Evolutionary conservation across 768 basidiomycete species (phyloP), one percentile per base, ranked within the genome.

Genomic region (Grammothele lineata): DNA sequence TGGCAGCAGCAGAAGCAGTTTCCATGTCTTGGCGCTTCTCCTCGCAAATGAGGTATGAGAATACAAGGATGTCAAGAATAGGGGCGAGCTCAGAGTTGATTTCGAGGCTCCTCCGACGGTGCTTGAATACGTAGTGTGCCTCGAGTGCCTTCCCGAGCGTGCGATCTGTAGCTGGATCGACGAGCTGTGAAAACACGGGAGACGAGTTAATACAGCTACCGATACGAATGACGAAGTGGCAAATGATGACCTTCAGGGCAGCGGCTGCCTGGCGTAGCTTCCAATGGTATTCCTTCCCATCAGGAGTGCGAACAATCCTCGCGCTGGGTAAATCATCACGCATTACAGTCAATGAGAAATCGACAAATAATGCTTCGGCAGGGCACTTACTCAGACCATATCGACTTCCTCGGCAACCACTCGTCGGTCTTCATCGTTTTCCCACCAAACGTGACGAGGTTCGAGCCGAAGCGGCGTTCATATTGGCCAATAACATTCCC

Each of bases 41-140:
- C 33, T 44, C 34, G 34, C 33, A 36, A n/a, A 44, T 36, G 34
- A 44, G n/a, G 22, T 36, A 44, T 4, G 43, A 44, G 14, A 44
- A 17, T n/a, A 44, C 3, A 32, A 44, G 14, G 15, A n/a, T 23
- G 22, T 44, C 43, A 4, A 44, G 34, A 17, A 44, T 34, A 17
- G 33, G 34, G 12, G 22, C 23, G 14, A 36, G 21, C 43, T 14
- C 33, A 4, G 21, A 15, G 3, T 15, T 8, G 5, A 44, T n/a
- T 5, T 25, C 34, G 14, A 44, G 35, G 5, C 34, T 14, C 23
- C 22, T 24, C 5, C n/a, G 26, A 27, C 18, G 3, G 3, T 25
- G 26, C 4, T 6, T 32, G 25, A 27, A 41, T 7, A 32, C 24
- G 25, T 3, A 19, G 22, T 15, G 10, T 5, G 39, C 24, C 15